A percentile compares a stretch with the other conserved stretches of the same genome.
These are phyloP conservation scores for Platanthera zijinensis DNA, from an alignment of 106 monocot genomes.

Conservation along the genomic window DNA sequence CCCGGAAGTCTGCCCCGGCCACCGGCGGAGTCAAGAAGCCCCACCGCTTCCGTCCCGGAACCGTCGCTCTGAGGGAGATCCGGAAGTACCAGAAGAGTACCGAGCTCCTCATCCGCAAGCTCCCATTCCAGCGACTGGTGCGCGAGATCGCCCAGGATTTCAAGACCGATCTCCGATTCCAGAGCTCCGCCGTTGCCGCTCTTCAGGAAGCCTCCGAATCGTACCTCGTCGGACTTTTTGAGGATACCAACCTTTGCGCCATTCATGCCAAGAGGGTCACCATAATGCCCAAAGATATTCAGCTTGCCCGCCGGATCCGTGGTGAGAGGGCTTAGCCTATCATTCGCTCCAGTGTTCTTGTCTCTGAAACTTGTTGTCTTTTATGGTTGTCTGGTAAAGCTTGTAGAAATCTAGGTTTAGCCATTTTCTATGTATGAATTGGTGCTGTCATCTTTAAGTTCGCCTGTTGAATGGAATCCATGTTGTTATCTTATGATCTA, in stretches of 20 bases:
- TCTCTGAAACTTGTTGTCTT: neutral
- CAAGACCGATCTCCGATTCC: slow-evolving; percentile 17
- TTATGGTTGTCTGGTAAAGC: too few relatives aligned
- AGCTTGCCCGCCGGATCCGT: slow-evolving; percentile 8
- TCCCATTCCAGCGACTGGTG: slow-evolving; percentile 14
- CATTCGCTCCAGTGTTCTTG: neutral
- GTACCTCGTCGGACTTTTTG: slow-evolving; percentile 18
- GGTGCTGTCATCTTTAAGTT: too few relatives aligned
- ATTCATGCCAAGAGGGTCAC: slow-evolving; percentile 19
- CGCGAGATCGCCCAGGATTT: slow-evolving; percentile 16
- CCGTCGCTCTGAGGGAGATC: slow-evolving; percentile 14
- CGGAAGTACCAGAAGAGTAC: slow-evolving; percentile 17
- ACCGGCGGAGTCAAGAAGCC: slow-evolving; percentile 21
- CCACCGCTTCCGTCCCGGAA: slow-evolving; percentile 17
- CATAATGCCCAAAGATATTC: slow-evolving; percentile 15
- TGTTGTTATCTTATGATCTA: too few relatives aligned
- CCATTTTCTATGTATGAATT: too few relatives aligned
- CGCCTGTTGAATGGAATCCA: too few relatives aligned
- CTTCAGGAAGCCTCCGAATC: slow-evolving; percentile 15
- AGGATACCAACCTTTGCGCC: slow-evolving; percentile 15
- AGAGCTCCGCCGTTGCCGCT: slow-evolving; percentile 10
- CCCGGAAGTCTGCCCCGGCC: slow-evolving; percentile 14
- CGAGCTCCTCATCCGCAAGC: slow-evolving; percentile 20
- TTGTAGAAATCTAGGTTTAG: too few relatives aligned
- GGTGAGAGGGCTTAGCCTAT: neutral